phyloP scores from a whole-genome alignment of 371 early-diverging fungal genomes.

The Mortierella sp. region DNA sequence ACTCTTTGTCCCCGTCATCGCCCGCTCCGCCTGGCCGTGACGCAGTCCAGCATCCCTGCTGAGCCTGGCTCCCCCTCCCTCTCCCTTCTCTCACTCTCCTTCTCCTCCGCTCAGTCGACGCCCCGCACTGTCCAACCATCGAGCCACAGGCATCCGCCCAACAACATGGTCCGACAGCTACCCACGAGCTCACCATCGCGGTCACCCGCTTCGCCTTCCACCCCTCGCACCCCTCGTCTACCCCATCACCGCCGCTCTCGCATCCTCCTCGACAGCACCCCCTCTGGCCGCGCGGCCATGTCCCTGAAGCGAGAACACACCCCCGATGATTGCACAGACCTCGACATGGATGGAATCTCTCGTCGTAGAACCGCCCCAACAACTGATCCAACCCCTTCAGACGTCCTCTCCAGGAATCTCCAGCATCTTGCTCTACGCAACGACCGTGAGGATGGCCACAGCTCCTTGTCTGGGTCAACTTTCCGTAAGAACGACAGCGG shows the following conservation, averaged over 20 bases:
- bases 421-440: conserved; percentile 22
- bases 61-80: too few relatives aligned
- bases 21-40: conserved; percentile 5
- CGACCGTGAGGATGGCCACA: background rate
- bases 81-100: too few relatives aligned
- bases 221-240: conserved; percentile 27
- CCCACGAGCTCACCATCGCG: too few relatives aligned
- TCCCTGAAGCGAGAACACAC: conserved; percentile 23
- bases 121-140: too few relatives aligned
- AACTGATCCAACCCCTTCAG: conserved; percentile 32
- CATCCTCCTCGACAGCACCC: background rate
- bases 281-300: background rate
- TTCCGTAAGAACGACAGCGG: background rate
- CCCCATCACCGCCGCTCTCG: conserved; percentile 22
- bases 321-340: conserved; percentile 11
- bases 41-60: too few relatives aligned
- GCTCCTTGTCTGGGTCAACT: background rate
- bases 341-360: conserved; percentile 5
- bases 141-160: too few relatives aligned
- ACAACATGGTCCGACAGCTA: too few relatives aligned
- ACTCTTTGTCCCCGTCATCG: conserved; percentile 11
- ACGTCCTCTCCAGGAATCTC: conserved; percentile 39
- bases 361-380: conserved; percentile 4
- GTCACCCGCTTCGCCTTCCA: conserved; percentile 19
- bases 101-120: too few relatives aligned